Evolutionary conservation across 2,329 filamentous ascomycete genomes (phyloP).

Genomic region (Epichloe sp.): DNA sequence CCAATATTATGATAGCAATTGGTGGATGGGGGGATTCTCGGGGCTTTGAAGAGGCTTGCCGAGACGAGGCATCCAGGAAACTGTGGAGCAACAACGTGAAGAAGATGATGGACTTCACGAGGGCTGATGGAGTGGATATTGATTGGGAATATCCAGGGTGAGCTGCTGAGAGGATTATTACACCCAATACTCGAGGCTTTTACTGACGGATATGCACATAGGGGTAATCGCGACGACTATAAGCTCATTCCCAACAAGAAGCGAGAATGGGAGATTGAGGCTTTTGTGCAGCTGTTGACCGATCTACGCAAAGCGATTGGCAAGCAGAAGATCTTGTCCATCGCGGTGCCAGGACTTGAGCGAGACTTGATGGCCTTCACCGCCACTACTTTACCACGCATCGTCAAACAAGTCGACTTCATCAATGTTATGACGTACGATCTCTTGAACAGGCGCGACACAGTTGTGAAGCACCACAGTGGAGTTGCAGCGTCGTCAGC

Average conservation of each 20-base stretch:
- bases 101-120: slow-evolving; percentile 45
- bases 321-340: slow-evolving; percentile 44
- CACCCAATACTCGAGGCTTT: not conserved
- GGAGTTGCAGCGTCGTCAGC: slow-evolving; percentile 42
- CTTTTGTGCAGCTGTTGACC: slow-evolving; percentile 47
- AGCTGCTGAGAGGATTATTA: not conserved
- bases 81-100: slow-evolving; percentile 52
- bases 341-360: slow-evolving; percentile 53
- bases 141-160: slow-evolving; percentile 53
- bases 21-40: slow-evolving; percentile 61
- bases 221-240: slow-evolving; percentile 59
- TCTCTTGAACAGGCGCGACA: slow-evolving; percentile 56
- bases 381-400: slow-evolving; percentile 39
- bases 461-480: slow-evolving; percentile 49
- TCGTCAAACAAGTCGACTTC: slow-evolving; percentile 48
- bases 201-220: slow-evolving; percentile 9
- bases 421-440: slow-evolving; percentile 61
- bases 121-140: slow-evolving; percentile 51
- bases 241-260: slow-evolving; percentile 46
- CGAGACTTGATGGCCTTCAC: slow-evolving; percentile 58
- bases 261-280: slow-evolving; percentile 47
- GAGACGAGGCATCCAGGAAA: slow-evolving; percentile 34
- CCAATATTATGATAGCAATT: slow-evolving; percentile 57
- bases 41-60: slow-evolving; percentile 48
- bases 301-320: slow-evolving; percentile 47